These are phyloP conservation scores for Paracoccidioides lutzii DNA, from an alignment of 2,329 filamentous ascomycete species.

Conservation along the genomic window DNA sequence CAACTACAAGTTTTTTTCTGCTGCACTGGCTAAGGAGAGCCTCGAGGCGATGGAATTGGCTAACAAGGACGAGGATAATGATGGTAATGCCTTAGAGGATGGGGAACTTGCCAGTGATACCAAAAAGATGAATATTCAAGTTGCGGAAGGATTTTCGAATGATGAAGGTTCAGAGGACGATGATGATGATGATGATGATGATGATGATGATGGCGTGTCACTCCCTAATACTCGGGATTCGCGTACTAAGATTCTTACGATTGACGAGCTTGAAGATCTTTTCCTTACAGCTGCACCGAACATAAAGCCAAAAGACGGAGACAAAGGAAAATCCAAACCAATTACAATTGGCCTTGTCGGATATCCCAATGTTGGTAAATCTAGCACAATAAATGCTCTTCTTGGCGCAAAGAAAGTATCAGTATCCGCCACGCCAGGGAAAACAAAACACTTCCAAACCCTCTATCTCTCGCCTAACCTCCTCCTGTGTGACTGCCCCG, in stretches of 20 bases:
- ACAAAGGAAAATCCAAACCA: slow-evolving; percentile 35
- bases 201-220: slow-evolving; percentile 15
- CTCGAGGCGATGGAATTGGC: slow-evolving; percentile 58
- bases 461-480: slow-evolving; percentile 85
- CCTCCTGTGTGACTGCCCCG: slow-evolving; percentile 91
- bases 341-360: slow-evolving; percentile 87
- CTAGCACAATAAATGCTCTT: slow-evolving; percentile 97
- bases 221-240: slow-evolving; percentile 29
- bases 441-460: slow-evolving; percentile 99
- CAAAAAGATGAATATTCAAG: slow-evolving; percentile 35
- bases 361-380: slow-evolving; percentile 98
- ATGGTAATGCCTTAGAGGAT: slow-evolving; percentile 36
- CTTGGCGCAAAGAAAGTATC: slow-evolving; percentile 98
- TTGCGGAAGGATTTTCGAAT: slow-evolving; percentile 16
- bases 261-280: slow-evolving; percentile 80
- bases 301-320: slow-evolving; percentile 30
- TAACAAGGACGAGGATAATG: slow-evolving; percentile 25
- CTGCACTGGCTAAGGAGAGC: slow-evolving; percentile 75
- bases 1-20: slow-evolving; percentile 92
- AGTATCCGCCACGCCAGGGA: slow-evolving; percentile 90
- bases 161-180: slow-evolving; percentile 6
- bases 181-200: slow-evolving; percentile 17
- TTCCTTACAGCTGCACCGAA: slow-evolving; percentile 64
- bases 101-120: slow-evolving; percentile 34
- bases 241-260: slow-evolving; percentile 67